These are phyloP conservation scores for Talaromyces pinophilus DNA, from an alignment of 2,329 filamentous ascomycete species.

Conservation along the genomic window DNA sequence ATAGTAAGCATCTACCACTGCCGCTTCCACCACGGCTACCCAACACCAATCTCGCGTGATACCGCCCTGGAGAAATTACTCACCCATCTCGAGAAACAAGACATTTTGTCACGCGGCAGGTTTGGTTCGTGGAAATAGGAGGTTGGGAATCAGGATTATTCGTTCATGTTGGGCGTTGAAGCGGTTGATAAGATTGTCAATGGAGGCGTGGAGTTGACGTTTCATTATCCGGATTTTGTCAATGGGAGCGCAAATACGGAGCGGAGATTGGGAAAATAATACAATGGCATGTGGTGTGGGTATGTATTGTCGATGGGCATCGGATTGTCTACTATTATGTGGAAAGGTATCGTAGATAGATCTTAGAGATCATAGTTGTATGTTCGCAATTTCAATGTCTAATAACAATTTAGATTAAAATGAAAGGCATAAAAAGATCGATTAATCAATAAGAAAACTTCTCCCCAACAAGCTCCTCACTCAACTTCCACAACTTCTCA, in stretches of 20 bases:
- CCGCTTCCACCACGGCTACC: background rate
- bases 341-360: no score
- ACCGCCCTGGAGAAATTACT: background rate
- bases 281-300: no score
- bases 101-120: background rate
- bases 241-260: background rate
- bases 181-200: background rate
- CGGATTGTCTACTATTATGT: no score
- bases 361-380: background rate
- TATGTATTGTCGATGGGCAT: no score
- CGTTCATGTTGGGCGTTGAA: background rate
- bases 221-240: background rate
- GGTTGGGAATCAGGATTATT: background rate
- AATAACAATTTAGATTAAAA: background rate
- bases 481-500: conserved; percentile 25
- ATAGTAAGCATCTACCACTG: background rate
- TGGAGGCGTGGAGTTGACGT: background rate
- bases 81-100: background rate
- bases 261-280: background rate
- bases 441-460: conserved; percentile 14
- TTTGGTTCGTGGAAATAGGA: background rate
- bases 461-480: conserved; percentile 29
- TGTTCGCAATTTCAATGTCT: background rate
- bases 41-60: background rate
- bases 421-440: background rate